Percentiles rank a stretch among this genome's conserved stretches.
Evolutionary conservation across 768 basidiomycete species (phyloP).

Genomic region (Lactifluus echinatus): DNA sequence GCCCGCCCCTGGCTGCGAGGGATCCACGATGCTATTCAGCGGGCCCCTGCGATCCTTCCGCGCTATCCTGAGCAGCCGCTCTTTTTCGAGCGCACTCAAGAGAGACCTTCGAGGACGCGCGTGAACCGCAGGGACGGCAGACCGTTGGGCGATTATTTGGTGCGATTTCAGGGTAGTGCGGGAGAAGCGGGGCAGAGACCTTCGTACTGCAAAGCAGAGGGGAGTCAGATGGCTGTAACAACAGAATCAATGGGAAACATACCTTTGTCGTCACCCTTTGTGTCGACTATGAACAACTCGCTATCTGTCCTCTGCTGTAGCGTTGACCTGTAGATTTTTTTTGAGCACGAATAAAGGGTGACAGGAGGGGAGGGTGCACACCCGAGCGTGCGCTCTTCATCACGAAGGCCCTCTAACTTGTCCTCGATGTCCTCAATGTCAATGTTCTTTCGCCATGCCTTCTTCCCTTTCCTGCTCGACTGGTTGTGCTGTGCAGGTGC

Average conservation of each 20-base stretch:
- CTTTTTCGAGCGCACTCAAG: conserved; percentile 63
- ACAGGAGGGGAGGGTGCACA: conserved; percentile 29
- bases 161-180: conserved; percentile 51
- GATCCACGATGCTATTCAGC: conserved; percentile 62
- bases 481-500: conserved; percentile 60
- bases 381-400: conserved; percentile 80
- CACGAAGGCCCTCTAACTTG: conserved; percentile 63
- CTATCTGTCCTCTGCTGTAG: conserved; percentile 60
- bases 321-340: conserved; percentile 36
- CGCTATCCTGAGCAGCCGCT: conserved; percentile 64
- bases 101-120: conserved; percentile 38
- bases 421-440: conserved; percentile 73
- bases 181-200: conserved; percentile 46
- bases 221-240: background rate
- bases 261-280: conserved; percentile 71
- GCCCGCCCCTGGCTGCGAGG: conserved; percentile 56
- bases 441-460: conserved; percentile 90
- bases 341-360: background rate
- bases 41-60: conserved; percentile 65
- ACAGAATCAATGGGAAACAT: conserved; percentile 18
- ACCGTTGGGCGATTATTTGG: conserved; percentile 77
- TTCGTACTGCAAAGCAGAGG: conserved; percentile 42
- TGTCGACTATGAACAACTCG: conserved; percentile 76
- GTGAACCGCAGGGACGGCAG: conserved; percentile 76
- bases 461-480: conserved; percentile 81